Percentiles rank a stretch among this genome's conserved stretches.
Evolutionary conservation across 139 green algal genomes (phyloP).

Genomic region (Raphidocelis subcapitata): DNA sequence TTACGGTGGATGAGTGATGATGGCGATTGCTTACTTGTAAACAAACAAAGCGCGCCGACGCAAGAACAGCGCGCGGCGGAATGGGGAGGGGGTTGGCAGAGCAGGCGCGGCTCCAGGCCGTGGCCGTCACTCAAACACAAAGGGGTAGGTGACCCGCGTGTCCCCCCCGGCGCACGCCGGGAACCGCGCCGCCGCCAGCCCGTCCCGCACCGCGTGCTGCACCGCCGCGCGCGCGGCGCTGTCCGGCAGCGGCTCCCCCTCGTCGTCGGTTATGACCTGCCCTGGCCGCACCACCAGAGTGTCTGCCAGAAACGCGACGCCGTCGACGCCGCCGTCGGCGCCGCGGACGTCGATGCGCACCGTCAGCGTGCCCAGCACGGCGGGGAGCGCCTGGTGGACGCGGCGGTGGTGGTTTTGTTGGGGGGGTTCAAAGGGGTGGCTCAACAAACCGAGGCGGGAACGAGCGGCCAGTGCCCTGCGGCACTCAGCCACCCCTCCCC

Average conservation of each 20-base stretch:
- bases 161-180: constrained; percentile 6
- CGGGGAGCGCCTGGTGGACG: constrained; percentile 14
- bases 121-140: constrained; percentile 17
- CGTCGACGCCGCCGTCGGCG: constrained; percentile 25
- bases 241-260: constrained; percentile 9
- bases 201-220: constrained; percentile 10
- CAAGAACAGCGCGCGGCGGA: no score
- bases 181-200: constrained; percentile 7
- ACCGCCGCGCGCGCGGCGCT: constrained; percentile 6
- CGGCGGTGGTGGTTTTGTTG: not conserved
- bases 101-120: no score
- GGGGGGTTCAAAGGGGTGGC: no score
- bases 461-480: no score
- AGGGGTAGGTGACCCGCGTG: constrained; percentile 8
- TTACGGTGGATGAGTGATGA: no score
- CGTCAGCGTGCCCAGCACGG: constrained; percentile 32
- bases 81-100: no score
- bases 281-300: constrained; percentile 53
- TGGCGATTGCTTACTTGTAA: no score
- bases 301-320: constrained; percentile 47
- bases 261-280: not conserved
- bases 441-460: not conserved
- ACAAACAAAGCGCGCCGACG: no score
- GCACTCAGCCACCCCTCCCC: constrained; percentile 1
- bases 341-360: constrained; percentile 34